Evolutionary conservation across 129 eudicot species (phyloP), one percentile per base, ranked within the genome.

Genomic region (Smallanthus sonchifolius): DNA sequence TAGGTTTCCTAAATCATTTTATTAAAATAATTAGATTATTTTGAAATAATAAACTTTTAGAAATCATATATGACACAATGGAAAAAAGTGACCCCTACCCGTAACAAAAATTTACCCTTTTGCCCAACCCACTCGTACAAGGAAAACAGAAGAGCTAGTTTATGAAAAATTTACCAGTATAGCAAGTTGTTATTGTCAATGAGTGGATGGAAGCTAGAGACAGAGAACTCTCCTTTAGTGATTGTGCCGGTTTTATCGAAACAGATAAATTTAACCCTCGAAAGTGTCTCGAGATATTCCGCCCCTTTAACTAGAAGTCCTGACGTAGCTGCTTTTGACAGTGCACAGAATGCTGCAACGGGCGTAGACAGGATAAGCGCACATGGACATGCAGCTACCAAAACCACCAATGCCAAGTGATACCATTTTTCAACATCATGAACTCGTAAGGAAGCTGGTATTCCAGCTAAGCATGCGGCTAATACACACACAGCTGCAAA

Each of bases 361-460:
- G 98, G 98, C 2, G 98, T 94, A 10, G 98, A 94, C 48, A 94
- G 89, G 64, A 94, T 83, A 34, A 94, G 93, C 15, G 97, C 97
- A 81, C 98, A 94, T 2, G 98, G 98, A 60, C 98, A 94, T 37
- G 93, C 98, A 66, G 97, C 88, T 36, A 94, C 98, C 69, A 94
- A 74, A 15, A 88, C 97, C 7, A 94, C 98, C 75, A 94, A 84
- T 13, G 98, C 96, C 83, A 90, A 74, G 78, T 78, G 96, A 79
- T 73, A 85, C 98, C 98, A 90, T 66, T 88, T 79, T 28, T 63
- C 85, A 9, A 44, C 43, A 70, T 90, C 38, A 6, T 85, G 80
- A 60, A 82, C 71, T 61, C 70, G 77, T 59, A 86, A 8, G 17
- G 81, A 86, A 34, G 82, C 81, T 8, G 98, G 98, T 56, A 86